These are phyloP conservation scores for Aspergillus sergii DNA, from an alignment of 2,329 filamentous ascomycete species.

Conservation along the genomic window DNA sequence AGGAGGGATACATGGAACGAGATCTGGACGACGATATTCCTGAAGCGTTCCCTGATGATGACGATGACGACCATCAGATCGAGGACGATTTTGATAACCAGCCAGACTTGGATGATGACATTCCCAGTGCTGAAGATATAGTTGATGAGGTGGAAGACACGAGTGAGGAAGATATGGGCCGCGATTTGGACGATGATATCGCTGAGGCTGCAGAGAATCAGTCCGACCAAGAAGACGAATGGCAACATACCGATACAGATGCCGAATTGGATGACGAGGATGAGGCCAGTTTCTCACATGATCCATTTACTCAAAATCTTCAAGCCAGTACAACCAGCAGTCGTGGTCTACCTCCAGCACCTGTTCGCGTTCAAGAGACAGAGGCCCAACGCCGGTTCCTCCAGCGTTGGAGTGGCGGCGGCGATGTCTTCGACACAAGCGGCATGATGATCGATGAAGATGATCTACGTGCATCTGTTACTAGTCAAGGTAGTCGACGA, in stretches of 20 bases:
- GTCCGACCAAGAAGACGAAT: slow-evolving; percentile 58
- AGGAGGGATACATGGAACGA: slow-evolving; percentile 52
- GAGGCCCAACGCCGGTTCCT: slow-evolving; percentile 44
- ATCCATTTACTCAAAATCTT: slow-evolving; percentile 31
- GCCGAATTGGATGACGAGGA: slow-evolving; percentile 57
- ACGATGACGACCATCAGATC: slow-evolving; percentile 40
- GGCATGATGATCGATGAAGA: slow-evolving; percentile 38
- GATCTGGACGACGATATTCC: slow-evolving; percentile 77
- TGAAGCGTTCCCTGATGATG: slow-evolving; percentile 56
- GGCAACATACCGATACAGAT: slow-evolving; percentile 79
- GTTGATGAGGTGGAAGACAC: slow-evolving; percentile 47
- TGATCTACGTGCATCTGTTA: slow-evolving; percentile 36
- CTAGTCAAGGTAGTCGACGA: slow-evolving; percentile 34
- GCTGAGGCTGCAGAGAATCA: slow-evolving; percentile 57
- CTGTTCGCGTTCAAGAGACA: slow-evolving; percentile 33
- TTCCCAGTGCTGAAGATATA: slow-evolving; percentile 56
- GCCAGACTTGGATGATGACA: slow-evolving; percentile 60
- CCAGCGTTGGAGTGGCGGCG: slow-evolving; percentile 42
- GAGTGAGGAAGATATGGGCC: slow-evolving; percentile 62
- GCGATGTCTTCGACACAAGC: slow-evolving; percentile 40
- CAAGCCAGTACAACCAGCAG: slow-evolving; percentile 39
- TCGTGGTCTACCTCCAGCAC: slow-evolving; percentile 33
- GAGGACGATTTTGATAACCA: slow-evolving; percentile 49
- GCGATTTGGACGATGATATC: slow-evolving; percentile 72
- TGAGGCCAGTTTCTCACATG: slow-evolving; percentile 30